These are phyloP conservation scores for Xylaria flabelliformis DNA, from an alignment of 495 filamentous ascomycete genomes.

Conservation along the genomic window DNA sequence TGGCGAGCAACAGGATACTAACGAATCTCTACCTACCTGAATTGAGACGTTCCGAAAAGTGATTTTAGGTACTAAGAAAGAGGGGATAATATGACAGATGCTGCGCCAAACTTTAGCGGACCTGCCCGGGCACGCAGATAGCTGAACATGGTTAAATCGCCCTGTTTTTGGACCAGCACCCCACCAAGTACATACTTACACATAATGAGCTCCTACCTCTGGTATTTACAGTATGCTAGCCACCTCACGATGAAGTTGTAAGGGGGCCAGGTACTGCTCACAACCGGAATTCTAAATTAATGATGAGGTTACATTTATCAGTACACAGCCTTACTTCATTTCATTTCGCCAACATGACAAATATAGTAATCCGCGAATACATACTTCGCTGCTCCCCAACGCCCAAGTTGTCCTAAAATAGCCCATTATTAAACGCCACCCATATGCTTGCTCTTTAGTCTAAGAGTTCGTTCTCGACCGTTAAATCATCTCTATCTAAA, in stretches of 20 bases:
- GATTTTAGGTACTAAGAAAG: background rate
- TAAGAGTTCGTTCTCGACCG: background rate
- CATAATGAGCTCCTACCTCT: background rate
- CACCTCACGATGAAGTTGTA: background rate
- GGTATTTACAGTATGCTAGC: background rate
- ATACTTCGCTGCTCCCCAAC: background rate
- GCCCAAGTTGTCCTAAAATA: conserved; percentile 14
- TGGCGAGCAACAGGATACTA: background rate
- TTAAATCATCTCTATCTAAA: conserved; percentile 63
- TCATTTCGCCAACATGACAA: background rate
- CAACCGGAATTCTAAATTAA: background rate
- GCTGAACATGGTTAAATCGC: background rate
- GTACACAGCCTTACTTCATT: background rate
- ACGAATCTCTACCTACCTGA: background rate
- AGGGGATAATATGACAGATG: conserved; percentile 1
- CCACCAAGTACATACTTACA: background rate
- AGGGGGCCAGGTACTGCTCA: background rate
- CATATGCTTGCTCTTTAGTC: conserved; percentile 5
- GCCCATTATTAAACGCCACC: conserved; percentile 19
- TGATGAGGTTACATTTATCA: background rate
- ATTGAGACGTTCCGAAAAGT: background rate
- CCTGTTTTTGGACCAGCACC: conserved; percentile 1
- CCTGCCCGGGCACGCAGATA: background rate
- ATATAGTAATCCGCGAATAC: background rate
- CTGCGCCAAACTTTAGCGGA: background rate